phyloP scores from a whole-genome alignment of 2,329 filamentous ascomycete genomes.

The Aspergillus pseudotamarii region DNA sequence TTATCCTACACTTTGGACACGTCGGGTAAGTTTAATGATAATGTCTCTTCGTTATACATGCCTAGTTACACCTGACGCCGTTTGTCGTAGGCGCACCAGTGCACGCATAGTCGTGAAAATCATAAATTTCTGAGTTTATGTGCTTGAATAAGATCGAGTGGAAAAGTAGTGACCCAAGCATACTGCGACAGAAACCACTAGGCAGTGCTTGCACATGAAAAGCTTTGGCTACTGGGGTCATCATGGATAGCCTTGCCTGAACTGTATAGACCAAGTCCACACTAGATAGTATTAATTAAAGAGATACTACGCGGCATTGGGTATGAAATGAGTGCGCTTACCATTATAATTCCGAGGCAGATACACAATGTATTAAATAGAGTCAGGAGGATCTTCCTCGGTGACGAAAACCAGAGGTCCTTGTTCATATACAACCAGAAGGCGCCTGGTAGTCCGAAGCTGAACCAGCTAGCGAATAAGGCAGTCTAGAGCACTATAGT shows the following conservation, averaged over 20 bases:
- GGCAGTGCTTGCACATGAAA: slow-evolving; percentile 31
- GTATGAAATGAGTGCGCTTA: not conserved
- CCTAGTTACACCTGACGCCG: not conserved
- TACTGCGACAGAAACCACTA: not conserved
- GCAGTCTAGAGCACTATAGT: slow-evolving; percentile 38
- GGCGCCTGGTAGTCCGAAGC: slow-evolving; percentile 33
- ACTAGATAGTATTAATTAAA: slow-evolving; percentile 19
- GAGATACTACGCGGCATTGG: not conserved
- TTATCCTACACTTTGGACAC: fast-evolving
- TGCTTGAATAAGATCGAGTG: not conserved
- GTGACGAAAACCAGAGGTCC: slow-evolving; percentile 24
- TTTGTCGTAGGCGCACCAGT: not conserved
- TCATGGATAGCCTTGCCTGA: slow-evolving; percentile 33
- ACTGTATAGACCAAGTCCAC: slow-evolving; percentile 35
- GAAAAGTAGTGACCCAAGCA: not conserved
- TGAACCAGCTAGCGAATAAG: slow-evolving; percentile 68
- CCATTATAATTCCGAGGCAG: not conserved
- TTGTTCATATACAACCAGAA: slow-evolving; percentile 34
- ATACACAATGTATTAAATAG: slow-evolving; percentile 18
- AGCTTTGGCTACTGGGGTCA: slow-evolving; percentile 30
- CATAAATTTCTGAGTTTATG: not conserved
- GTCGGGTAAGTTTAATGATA: not conserved
- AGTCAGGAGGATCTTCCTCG: slow-evolving; percentile 25
- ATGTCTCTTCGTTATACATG: not conserved
- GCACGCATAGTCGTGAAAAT: not conserved